Evolutionary conservation across 2,329 filamentous ascomycete genomes (phyloP).

Genomic region (Metarhizium sp.): DNA sequence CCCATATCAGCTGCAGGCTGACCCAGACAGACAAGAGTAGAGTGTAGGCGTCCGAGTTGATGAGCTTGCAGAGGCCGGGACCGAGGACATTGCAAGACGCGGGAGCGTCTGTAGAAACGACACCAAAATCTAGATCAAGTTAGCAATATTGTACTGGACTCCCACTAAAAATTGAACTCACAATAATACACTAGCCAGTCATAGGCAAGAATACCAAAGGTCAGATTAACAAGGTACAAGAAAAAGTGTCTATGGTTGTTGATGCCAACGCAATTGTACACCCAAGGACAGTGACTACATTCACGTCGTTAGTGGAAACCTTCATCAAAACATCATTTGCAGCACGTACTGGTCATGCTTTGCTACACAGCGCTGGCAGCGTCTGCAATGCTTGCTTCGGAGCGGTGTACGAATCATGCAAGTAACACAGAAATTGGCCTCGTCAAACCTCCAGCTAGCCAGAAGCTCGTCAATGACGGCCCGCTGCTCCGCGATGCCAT

Average conservation of each 20-base stretch:
- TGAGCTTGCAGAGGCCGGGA: slow-evolving; percentile 61
- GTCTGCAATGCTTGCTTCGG: slow-evolving; percentile 89
- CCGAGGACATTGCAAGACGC: slow-evolving; percentile 65
- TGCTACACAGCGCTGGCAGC: slow-evolving; percentile 85
- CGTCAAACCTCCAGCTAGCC: slow-evolving; percentile 80
- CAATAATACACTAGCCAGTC: slow-evolving; percentile 65
- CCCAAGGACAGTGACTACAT: slow-evolving; percentile 90
- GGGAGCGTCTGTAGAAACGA: slow-evolving; percentile 41
- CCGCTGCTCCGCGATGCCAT: slow-evolving; percentile 83
- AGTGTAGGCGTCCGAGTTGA: slow-evolving; percentile 78
- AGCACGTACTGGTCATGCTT: slow-evolving; percentile 84
- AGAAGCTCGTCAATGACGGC: slow-evolving; percentile 82
- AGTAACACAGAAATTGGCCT: slow-evolving; percentile 83
- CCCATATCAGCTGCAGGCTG: slow-evolving; percentile 81
- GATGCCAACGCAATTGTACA: slow-evolving; percentile 89
- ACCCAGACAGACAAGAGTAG: slow-evolving; percentile 73
- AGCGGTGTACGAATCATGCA: slow-evolving; percentile 93
- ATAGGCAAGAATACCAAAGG: slow-evolving; percentile 63
- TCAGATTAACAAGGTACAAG: slow-evolving; percentile 73
- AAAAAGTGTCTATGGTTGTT: slow-evolving; percentile 97
- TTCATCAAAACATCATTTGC: background rate
- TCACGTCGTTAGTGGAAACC: background rate
- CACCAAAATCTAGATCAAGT: slow-evolving; percentile 48
- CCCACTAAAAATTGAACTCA: slow-evolving; percentile 28
- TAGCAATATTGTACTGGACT: background rate